These are phyloP conservation scores for Mycena epipterygia DNA, from an alignment of 768 basidiomycete species.

Conservation along the genomic window DNA sequence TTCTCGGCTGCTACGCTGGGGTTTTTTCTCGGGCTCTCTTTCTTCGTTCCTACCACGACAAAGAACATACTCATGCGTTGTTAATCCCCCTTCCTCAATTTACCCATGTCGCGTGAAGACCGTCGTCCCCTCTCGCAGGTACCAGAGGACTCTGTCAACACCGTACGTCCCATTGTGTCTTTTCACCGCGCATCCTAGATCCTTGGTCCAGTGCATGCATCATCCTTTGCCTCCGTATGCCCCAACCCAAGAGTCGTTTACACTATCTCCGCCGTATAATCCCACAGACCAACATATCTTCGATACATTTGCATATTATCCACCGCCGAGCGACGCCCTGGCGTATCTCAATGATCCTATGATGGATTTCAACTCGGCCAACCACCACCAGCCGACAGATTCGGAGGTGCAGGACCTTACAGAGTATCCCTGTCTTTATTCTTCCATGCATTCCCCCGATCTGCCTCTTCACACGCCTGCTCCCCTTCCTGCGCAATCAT, in stretches of 20 bases:
- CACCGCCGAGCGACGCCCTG: slow-evolving; percentile 1
- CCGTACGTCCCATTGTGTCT: slow-evolving; percentile 13
- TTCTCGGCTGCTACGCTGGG: background rate
- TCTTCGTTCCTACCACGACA: slow-evolving; percentile 24
- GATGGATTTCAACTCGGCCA: slow-evolving; percentile 7
- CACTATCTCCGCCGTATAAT: slow-evolving; percentile 29
- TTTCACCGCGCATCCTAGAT: background rate
- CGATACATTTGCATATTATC: slow-evolving; percentile 26
- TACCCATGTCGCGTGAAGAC: slow-evolving; percentile 33
- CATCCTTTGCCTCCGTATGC: slow-evolving; percentile 1
- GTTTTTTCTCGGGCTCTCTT: background rate
- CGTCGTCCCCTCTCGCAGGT: slow-evolving; percentile 36
- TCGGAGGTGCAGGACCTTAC: slow-evolving; percentile 11
- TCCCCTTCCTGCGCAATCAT: background rate
- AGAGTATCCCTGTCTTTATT: slow-evolving; percentile 13
- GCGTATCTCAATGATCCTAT: background rate
- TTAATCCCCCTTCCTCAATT: slow-evolving; percentile 10
- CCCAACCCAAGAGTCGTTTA: slow-evolving; percentile 20
- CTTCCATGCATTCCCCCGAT: slow-evolving; percentile 7
- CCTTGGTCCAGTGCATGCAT: slow-evolving; percentile 28
- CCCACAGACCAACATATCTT: slow-evolving; percentile 14
- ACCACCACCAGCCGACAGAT: slow-evolving; percentile 1
- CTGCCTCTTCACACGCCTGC: background rate
- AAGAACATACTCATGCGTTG: slow-evolving; percentile 5
- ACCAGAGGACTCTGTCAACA: slow-evolving; percentile 37